Evolutionary conservation across 78 protist species (phyloP).

Genomic region (Polysphondylium violaceum): DNA sequence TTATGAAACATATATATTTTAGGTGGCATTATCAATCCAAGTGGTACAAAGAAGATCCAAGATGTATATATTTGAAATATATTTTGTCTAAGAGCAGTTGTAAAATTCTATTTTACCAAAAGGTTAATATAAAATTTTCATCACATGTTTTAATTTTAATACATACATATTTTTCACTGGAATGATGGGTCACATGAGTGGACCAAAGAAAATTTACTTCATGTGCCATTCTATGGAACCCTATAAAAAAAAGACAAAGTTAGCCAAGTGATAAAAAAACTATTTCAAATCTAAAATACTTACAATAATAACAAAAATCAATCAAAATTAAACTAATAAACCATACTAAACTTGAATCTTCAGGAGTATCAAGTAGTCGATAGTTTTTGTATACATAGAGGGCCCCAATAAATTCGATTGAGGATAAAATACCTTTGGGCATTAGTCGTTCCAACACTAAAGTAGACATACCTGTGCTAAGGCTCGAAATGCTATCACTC

Average conservation of each 20-base stretch:
- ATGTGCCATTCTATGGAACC: conserved; percentile 71
- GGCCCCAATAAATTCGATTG: conserved; percentile 22
- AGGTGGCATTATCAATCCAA: conserved; percentile 79
- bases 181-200: conserved; percentile 84
- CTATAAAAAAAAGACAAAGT: neutral
- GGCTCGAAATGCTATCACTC: conserved; percentile 23
- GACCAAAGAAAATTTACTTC: conserved; percentile 81
- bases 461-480: conserved; percentile 38
- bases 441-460: conserved; percentile 26
- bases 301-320: conserved; percentile 58
- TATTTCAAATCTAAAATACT: neutral
- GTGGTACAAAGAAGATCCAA: conserved; percentile 80
- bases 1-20: conserved; percentile 39
- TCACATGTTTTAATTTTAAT: neutral
- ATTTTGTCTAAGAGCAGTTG: conserved; percentile 67
- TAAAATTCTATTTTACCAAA: conserved; percentile 19
- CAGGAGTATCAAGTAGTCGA: conserved; percentile 19
- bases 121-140: neutral
- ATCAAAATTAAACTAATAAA: conserved; percentile 16
- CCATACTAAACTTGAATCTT: conserved; percentile 20
- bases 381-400: conserved; percentile 28
- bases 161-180: conserved; percentile 73
- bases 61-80: conserved; percentile 40
- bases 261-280: neutral
- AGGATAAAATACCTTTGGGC: neutral